Conservation (phyloP, 2,329 filamentous ascomycete species). For the Stylonectria norvegica region DNA sequence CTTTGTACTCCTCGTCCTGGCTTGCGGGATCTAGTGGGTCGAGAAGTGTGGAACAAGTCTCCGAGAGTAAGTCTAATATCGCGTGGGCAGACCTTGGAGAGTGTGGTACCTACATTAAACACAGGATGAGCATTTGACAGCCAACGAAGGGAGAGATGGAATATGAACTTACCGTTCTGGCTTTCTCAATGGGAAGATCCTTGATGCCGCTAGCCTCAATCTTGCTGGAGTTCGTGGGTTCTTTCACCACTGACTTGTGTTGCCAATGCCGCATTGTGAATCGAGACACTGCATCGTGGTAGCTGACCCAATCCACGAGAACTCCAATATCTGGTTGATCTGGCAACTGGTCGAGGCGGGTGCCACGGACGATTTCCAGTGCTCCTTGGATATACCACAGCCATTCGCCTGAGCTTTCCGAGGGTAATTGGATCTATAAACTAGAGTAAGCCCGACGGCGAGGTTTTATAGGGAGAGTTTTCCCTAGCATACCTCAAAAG, state of each 20-base stretch:
- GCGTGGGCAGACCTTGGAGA: constrained; percentile 10
- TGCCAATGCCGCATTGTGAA: constrained; percentile 21
- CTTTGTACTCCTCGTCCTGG: constrained; percentile 5
- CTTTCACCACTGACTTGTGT: neutral
- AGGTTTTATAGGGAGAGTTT: no score
- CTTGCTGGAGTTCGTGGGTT: neutral
- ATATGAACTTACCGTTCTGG: constrained; percentile 6
- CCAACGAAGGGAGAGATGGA: neutral
- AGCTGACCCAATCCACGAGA: constrained; percentile 20
- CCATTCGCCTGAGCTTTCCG: constrained; percentile 20
- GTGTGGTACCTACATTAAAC: constrained; percentile 5
- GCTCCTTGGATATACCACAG: constrained; percentile 16
- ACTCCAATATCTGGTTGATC: neutral
- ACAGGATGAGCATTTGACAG: constrained; percentile 2
- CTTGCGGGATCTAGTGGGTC: constrained; percentile 14
- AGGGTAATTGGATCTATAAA: constrained; percentile 11
- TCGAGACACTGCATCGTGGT: constrained; percentile 16
- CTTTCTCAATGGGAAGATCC: constrained; percentile 1
- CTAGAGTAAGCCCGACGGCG: neutral
- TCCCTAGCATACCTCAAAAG: constrained; percentile 15
- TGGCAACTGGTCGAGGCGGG: constrained; percentile 3
- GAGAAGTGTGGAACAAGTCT: constrained; percentile 9
- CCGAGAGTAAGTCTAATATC: constrained; percentile 16
- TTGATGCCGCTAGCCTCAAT: neutral
- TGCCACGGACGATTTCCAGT: constrained; percentile 8